Percentiles rank a stretch among this genome's conserved stretches.
Evolutionary conservation across 116 monocot species (phyloP).

Genomic region (Trichopus zeylanicus): DNA sequence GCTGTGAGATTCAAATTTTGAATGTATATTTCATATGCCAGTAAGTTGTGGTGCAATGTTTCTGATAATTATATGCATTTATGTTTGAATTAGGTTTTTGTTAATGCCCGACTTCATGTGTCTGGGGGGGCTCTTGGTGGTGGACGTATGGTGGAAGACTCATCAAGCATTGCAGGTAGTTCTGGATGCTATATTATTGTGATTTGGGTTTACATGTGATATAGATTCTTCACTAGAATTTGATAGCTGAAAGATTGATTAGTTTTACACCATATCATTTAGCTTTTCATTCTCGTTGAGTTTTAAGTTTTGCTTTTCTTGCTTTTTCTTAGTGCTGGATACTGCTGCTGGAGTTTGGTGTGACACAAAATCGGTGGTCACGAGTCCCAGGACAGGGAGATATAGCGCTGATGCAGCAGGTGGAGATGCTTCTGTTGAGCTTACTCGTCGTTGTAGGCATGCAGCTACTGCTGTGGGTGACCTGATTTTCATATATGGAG

Average conservation of each 20-base stretch:
- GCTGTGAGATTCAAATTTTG: constrained; percentile 46
- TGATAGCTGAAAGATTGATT: no score
- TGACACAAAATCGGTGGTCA: constrained; percentile 92
- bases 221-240: no score
- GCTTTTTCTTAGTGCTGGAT: constrained; percentile 56
- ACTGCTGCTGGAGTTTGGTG: constrained; percentile 99
- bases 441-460: constrained; percentile 95
- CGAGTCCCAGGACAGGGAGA: constrained; percentile 82
- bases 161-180: constrained; percentile 94
- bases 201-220: not conserved
- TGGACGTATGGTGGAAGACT: constrained; percentile 99
- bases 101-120: constrained; percentile 99
- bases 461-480: constrained; percentile 96
- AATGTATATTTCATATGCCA: constrained; percentile 5
- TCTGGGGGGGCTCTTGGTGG: constrained; percentile 99
- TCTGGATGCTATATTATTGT: not conserved
- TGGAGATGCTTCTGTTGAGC: constrained; percentile 88
- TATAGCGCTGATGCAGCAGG: constrained; percentile 97
- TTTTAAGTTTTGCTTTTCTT: constrained; percentile 3
- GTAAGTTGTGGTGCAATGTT: not conserved
- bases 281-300: not conserved
- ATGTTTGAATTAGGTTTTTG: constrained; percentile 67
- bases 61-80: not conserved
- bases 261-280: no score
- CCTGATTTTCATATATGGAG: constrained; percentile 92